Evolutionary conservation across 129 eudicot genomes (phyloP).

Genomic region (Arctium minus): DNA sequence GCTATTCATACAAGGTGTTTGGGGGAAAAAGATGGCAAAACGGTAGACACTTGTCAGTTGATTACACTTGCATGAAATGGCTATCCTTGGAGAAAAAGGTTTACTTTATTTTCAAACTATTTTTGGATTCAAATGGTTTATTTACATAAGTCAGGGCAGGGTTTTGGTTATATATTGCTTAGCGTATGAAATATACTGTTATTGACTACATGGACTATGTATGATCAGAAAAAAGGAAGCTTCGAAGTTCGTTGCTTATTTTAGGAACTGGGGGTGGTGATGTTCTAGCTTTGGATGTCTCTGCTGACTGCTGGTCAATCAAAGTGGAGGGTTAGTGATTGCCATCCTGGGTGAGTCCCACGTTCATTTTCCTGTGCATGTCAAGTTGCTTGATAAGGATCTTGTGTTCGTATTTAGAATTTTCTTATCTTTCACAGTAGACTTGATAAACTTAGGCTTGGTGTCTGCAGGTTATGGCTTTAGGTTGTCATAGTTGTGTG

Average conservation of each 20-base stretch:
- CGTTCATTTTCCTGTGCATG: not conserved
- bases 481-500: not conserved
- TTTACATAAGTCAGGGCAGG: not conserved
- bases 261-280: slow-evolving; percentile 97
- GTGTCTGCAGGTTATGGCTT: not conserved
- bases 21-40: slow-evolving; percentile 17
- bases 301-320: slow-evolving; percentile 54
- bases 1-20: not conserved
- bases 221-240: slow-evolving; percentile 79
- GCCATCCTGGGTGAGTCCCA: slow-evolving; percentile 92
- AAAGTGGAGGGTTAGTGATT: slow-evolving; percentile 84
- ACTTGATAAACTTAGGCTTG: not conserved
- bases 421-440: not conserved
- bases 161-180: not conserved
- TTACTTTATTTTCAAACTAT: not conserved
- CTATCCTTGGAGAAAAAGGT: slow-evolving; percentile 74
- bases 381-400: not conserved
- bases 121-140: not conserved
- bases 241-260: slow-evolving; percentile 60
- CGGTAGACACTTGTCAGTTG: slow-evolving; percentile 79
- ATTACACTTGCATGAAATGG: slow-evolving; percentile 97
- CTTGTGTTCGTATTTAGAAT: not conserved
- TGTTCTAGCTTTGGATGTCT: slow-evolving; percentile 78
- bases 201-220: slow-evolving; percentile 2
- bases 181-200: not conserved